These are phyloP conservation scores for Helianthus annuus DNA, from an alignment of 129 eudicot genomes.

Conservation along the genomic window DNA sequence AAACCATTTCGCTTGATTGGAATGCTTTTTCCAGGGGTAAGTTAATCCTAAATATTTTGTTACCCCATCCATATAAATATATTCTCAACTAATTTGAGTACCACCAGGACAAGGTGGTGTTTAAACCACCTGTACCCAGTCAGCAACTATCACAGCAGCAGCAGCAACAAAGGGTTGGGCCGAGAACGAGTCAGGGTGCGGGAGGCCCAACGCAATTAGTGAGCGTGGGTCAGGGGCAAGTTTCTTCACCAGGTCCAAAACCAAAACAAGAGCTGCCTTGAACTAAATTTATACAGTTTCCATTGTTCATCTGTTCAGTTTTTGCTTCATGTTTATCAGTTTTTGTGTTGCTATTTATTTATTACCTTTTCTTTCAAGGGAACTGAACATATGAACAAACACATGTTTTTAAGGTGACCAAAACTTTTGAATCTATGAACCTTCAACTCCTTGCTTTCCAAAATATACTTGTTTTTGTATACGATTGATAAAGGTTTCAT, in stretches of 20 bases:
- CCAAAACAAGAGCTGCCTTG: conserved; percentile 44
- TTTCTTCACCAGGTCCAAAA: conserved; percentile 48
- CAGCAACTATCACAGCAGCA: conserved; percentile 44
- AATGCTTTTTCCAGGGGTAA: conserved; percentile 85
- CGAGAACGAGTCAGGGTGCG: conserved; percentile 51
- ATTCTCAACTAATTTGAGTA: conserved; percentile 8
- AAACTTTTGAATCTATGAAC: too few species aligned
- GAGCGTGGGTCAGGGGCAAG: conserved; percentile 56
- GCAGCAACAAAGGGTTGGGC: conserved; percentile 33
- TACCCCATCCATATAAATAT: too few species aligned
- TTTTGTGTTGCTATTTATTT: background rate
- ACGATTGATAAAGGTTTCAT: too few species aligned
- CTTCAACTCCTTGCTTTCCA: too few species aligned
- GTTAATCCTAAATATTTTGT: background rate
- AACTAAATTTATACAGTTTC: background rate
- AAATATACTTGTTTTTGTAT: too few species aligned
- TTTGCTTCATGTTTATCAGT: background rate
- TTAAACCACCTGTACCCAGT: conserved; percentile 56
- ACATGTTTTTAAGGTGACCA: too few species aligned
- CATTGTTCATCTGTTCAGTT: background rate
- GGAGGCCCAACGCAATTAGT: conserved; percentile 53
- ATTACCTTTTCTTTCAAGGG: too few species aligned
- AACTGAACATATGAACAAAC: too few species aligned
- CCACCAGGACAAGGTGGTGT: conserved; percentile 66
- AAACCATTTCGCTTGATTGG: conserved; percentile 77